phyloP scores from a whole-genome alignment of 23 red algal genomes.

The Gracilaria gracilis region DNA sequence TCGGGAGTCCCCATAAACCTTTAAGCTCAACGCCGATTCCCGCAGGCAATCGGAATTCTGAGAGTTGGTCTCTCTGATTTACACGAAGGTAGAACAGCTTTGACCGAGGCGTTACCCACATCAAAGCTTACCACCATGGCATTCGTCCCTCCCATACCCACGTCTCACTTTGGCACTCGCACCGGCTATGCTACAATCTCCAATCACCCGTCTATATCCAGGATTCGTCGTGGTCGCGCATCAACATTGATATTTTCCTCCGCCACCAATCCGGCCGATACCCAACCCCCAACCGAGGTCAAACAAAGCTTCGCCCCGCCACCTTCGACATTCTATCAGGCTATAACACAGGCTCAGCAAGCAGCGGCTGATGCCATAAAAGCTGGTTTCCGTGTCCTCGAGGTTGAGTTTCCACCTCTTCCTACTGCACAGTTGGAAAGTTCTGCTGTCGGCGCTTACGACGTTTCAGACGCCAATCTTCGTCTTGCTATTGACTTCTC shows the following conservation, averaged over 20 bases:
- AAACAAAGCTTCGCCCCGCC: slow-evolving; percentile 34
- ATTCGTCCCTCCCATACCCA: not conserved
- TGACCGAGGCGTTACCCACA: no score
- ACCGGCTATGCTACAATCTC: not conserved
- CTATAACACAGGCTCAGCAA: slow-evolving; percentile 72
- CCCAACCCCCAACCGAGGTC: not conserved
- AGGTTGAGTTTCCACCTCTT: slow-evolving; percentile 97
- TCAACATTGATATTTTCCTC: not conserved
- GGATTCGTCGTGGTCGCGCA: not conserved
- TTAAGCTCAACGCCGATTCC: no score
- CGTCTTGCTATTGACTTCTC: slow-evolving; percentile 88
- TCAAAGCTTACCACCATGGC: not conserved
- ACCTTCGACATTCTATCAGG: slow-evolving; percentile 89
- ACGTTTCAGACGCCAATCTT: slow-evolving; percentile 92
- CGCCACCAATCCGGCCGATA: slow-evolving; percentile 18
- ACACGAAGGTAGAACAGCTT: no score
- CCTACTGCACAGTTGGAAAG: slow-evolving; percentile 73
- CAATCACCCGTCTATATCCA: not conserved
- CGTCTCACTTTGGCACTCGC: not conserved
- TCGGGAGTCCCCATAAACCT: no score
- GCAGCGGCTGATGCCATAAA: slow-evolving; percentile 68
- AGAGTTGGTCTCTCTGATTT: no score
- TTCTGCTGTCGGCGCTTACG: slow-evolving; percentile 81
- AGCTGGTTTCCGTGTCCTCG: slow-evolving; percentile 75
- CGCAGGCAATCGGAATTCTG: no score